These are phyloP conservation scores for Berberis thunbergii DNA, from an alignment of 164 flowering plant genomes.

Conservation along the genomic window DNA sequence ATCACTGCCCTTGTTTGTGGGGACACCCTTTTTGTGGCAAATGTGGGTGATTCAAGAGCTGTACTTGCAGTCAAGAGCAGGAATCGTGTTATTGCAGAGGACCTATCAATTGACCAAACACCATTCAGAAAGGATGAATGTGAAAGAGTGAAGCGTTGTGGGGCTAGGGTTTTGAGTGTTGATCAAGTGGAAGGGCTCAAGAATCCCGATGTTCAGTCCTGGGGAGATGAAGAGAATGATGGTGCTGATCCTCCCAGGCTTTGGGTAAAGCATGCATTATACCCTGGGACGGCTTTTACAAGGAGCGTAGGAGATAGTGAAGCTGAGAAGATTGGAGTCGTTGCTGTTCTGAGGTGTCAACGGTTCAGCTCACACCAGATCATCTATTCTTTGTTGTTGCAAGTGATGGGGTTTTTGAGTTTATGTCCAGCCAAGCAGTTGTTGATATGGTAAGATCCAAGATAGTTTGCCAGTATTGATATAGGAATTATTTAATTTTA, in stretches of 20 bases:
- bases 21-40: conserved; percentile 65
- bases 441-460: conserved; percentile 58
- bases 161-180: conserved; percentile 85
- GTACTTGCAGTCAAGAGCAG: conserved; percentile 65
- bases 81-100: conserved; percentile 46
- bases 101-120: conserved; percentile 79
- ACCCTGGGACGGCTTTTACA: conserved; percentile 94
- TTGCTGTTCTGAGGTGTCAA: conserved; percentile 70
- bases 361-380: conserved; percentile 48
- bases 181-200: conserved; percentile 86
- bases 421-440: conserved; percentile 85
- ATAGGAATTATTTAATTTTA: neutral
- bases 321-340: conserved; percentile 87
- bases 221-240: conserved; percentile 87
- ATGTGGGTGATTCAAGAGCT: conserved; percentile 97
- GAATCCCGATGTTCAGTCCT: conserved; percentile 69
- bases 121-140: conserved; percentile 86
- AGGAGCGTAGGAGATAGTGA: conserved; percentile 82
- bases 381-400: conserved; percentile 87
- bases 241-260: conserved; percentile 92
- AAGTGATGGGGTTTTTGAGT: conserved; percentile 97
- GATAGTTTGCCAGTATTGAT: neutral
- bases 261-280: conserved; percentile 85
- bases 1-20: conserved; percentile 77
- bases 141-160: conserved; percentile 84